Conservation (phyloP, 2,329 filamentous ascomycete species). For the Plenodomus tracheiphilus region DNA sequence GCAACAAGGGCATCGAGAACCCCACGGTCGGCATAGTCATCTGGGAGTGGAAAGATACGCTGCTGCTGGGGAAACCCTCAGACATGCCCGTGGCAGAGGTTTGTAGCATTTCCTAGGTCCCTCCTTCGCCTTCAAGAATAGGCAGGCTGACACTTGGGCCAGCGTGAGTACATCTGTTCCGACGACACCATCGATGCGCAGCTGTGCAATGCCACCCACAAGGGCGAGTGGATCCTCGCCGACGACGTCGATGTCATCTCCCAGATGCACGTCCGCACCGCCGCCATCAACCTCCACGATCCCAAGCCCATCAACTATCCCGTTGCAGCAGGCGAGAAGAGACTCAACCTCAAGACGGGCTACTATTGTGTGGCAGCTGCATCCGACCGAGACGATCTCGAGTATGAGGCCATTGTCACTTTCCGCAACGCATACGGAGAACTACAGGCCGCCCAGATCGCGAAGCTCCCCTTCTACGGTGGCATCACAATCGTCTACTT, state of each 20-base stretch:
- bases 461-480: constrained; percentile 96
- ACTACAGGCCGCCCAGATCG: constrained; percentile 90
- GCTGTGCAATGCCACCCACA: constrained; percentile 74
- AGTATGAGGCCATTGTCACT: constrained; percentile 81
- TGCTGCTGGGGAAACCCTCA: constrained; percentile 70
- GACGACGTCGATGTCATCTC: constrained; percentile 74
- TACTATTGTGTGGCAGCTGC: constrained; percentile 93
- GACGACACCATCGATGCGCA: constrained; percentile 67
- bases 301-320: constrained; percentile 76
- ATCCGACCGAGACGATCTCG: constrained; percentile 63
- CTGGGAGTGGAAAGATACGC: constrained; percentile 90
- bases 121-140: background rate
- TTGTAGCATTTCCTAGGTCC: no score
- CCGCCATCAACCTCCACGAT: constrained; percentile 80
- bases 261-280: constrained; percentile 72
- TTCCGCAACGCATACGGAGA: constrained; percentile 97
- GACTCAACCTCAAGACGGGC: constrained; percentile 67
- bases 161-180: constrained; percentile 76
- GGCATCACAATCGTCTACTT: constrained; percentile 93
- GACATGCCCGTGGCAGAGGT: constrained; percentile 35
- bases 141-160: constrained; percentile 9
- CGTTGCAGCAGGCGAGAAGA: constrained; percentile 57
- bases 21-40: constrained; percentile 82
- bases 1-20: constrained; percentile 64
- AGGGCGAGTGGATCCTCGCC: constrained; percentile 82